Base-by-base conservation (phyloP, 169 alveolate species). In the Eimeria sp. region DNA sequence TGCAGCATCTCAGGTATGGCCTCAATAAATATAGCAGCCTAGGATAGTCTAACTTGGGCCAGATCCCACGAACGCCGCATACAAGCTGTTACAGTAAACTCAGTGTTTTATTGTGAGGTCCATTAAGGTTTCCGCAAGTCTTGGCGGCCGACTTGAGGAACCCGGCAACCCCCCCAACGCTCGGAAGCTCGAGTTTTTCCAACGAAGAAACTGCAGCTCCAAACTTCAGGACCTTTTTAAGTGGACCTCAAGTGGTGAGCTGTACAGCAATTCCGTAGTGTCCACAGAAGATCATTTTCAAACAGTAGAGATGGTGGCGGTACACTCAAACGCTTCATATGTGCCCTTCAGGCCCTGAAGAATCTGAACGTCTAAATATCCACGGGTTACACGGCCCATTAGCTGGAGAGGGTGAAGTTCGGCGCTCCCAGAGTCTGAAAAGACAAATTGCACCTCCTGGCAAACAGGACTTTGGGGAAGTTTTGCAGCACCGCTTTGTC, bases 401-500 rank as follows among this genome's bases (percentile, higher is more conserved):
- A 20, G 76, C 72, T 14, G 93, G 27, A 4, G 27, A 30, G 25
- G 58, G 61, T 13, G 18, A 22, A 34, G 40, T 86, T 13, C 65
- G 93, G 45, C 18, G 82, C 25, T 47, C 27, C 65, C 80, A 86
- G n/a, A 63, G 82, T 51, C 63, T 86, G 61, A 57, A 63, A 25
- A 67, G 93, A 4, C 93, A 58, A 22, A 86, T 86, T 34, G 80
- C 65, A 86, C 93, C 80, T 40, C 61, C 93, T 63, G 93, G 93
- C 7, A n/a, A 57, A 9, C 93, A 40, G 14, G 3, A 63, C 40
- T n/a, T 86, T 20, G 93, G 80, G 45, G 43, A 57, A 18, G 51
- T 86, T 43, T 86, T 57, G 93, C 49, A 86, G 63, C 93, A 86
- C n/a, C 76, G 80, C 40, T 86, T 86, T 25, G 82, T 43, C 65